Evolutionary conservation across 768 basidiomycete genomes (phyloP).

Genomic region (Tricholoma hemisulphureum): DNA sequence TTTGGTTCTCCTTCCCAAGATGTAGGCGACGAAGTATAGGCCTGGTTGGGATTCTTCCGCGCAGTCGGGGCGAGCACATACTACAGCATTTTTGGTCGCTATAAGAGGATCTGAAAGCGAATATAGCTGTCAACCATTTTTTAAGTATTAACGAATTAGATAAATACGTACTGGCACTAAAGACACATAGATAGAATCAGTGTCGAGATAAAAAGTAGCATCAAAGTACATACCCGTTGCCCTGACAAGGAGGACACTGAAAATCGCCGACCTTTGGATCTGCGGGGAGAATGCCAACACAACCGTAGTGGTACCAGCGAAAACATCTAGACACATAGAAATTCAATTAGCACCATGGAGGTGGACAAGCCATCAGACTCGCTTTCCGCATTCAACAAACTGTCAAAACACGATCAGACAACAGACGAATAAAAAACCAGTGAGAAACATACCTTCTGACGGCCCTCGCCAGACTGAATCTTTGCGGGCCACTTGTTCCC

Average conservation of each 20-base stretch:
- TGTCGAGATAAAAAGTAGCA: neutral
- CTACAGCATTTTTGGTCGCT: slow-evolving; percentile 1
- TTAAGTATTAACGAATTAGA: neutral
- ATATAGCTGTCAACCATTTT: slow-evolving; percentile 1
- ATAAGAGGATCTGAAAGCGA: slow-evolving; percentile 12
- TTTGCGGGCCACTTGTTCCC: slow-evolving; percentile 10
- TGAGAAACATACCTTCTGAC: slow-evolving; percentile 30
- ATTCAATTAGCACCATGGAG: slow-evolving; percentile 3
- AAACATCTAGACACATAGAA: slow-evolving; percentile 6
- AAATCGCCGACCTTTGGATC: slow-evolving; percentile 42
- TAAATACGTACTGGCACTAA: slow-evolving; percentile 15
- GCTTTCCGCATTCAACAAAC: slow-evolving; percentile 30
- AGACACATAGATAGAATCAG: neutral
- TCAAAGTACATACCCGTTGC: slow-evolving; percentile 27
- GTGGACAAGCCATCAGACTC: slow-evolving; percentile 7
- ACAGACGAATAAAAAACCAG: neutral
- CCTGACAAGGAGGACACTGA: slow-evolving; percentile 43
- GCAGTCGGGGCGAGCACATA: slow-evolving; percentile 32
- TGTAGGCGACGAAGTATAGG: slow-evolving; percentile 33
- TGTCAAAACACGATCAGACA: slow-evolving; percentile 10
- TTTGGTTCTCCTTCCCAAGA: slow-evolving; percentile 32
- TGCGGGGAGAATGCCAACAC: slow-evolving; percentile 37
- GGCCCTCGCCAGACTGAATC: neutral
- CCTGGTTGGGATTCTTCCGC: slow-evolving; percentile 11
- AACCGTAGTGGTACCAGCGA: slow-evolving; percentile 53